A percentile compares a stretch with the other conserved stretches of the same genome.
phyloP scores from a whole-genome alignment of 2,329 filamentous ascomycete genomes.

The Samsoniella hepiali region DNA sequence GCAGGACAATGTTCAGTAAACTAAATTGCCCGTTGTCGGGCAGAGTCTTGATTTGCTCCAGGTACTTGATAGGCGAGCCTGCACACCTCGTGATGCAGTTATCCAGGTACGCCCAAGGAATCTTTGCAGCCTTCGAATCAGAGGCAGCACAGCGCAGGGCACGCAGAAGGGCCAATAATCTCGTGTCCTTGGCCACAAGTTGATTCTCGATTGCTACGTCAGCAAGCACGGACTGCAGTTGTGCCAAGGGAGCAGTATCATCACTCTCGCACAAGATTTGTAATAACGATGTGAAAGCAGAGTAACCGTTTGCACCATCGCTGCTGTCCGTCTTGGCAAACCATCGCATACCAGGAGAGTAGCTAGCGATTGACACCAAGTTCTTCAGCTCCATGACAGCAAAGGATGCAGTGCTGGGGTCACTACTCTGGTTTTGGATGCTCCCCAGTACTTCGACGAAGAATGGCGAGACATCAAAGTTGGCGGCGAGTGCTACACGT shows the following conservation, averaged over 20 bases:
- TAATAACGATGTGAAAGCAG: slow-evolving; percentile 70
- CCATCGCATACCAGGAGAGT: slow-evolving; percentile 85
- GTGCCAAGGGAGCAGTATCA: slow-evolving; percentile 34
- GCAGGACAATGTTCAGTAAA: slow-evolving; percentile 64
- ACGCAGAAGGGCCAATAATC: slow-evolving; percentile 47
- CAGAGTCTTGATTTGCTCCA: slow-evolving; percentile 61
- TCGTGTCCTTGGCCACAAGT: slow-evolving; percentile 53
- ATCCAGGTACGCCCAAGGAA: slow-evolving; percentile 70
- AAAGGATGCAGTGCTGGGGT: slow-evolving; percentile 50
- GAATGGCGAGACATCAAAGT: slow-evolving; percentile 80
- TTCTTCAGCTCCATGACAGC: slow-evolving; percentile 74
- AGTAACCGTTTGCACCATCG: slow-evolving; percentile 40
- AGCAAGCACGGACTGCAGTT: slow-evolving; percentile 54
- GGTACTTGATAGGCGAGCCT: slow-evolving; percentile 76
- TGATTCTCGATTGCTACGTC: slow-evolving; percentile 64
- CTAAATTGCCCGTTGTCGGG: slow-evolving; percentile 39
- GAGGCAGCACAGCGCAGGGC: slow-evolving; percentile 27
- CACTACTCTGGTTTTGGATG: slow-evolving; percentile 52
- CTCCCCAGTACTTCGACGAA: slow-evolving; percentile 66
- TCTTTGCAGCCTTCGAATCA: slow-evolving; percentile 31
- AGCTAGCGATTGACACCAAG: slow-evolving; percentile 73
- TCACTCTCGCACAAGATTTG: slow-evolving; percentile 39
- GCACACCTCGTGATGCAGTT: slow-evolving; percentile 76
- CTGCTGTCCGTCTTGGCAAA: slow-evolving; percentile 69
- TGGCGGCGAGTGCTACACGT: slow-evolving; percentile 73